Percentiles rank a stretch among this genome's conserved stretches.
phyloP scores from a whole-genome alignment of 1,284 basidiomycete genomes.

The Puccinia horiana region DNA sequence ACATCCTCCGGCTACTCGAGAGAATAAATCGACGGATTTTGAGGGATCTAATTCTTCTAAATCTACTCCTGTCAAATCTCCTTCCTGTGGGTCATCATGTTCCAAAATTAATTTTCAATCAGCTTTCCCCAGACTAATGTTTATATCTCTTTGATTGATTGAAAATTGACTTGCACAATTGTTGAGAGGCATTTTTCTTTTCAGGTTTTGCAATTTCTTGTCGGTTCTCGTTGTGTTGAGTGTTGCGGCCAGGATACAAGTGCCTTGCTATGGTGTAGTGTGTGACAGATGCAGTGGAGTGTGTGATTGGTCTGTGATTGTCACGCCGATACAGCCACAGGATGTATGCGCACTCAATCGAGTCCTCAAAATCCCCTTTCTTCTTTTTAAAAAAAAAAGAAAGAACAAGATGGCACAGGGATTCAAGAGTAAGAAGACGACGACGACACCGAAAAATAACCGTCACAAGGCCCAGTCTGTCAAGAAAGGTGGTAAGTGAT shows the following conservation, averaged over 20 bases:
- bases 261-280: background rate
- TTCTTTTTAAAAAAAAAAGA: background rate
- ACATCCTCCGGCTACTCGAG: constrained; percentile 18
- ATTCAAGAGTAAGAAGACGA: constrained; percentile 45
- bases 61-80: constrained; percentile 41
- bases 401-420: constrained; percentile 37
- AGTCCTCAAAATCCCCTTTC: too few relatives aligned
- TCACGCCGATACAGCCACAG: background rate
- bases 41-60: constrained; percentile 46
- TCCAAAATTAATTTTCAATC: background rate
- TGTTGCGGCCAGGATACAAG: background rate
- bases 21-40: constrained; percentile 26
- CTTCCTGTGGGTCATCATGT: constrained; percentile 24
- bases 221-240: background rate
- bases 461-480: constrained; percentile 29
- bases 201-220: background rate
- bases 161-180: background rate
- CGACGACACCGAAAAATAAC: constrained; percentile 14
- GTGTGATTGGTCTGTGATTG: background rate
- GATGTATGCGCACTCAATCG: background rate
- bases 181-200: background rate
- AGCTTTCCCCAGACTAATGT: background rate
- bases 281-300: background rate
- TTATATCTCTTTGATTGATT: background rate
- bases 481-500: constrained; percentile 40